Conservation (phyloP, 495 filamentous ascomycete species). For the Penicillium desertorum region DNA sequence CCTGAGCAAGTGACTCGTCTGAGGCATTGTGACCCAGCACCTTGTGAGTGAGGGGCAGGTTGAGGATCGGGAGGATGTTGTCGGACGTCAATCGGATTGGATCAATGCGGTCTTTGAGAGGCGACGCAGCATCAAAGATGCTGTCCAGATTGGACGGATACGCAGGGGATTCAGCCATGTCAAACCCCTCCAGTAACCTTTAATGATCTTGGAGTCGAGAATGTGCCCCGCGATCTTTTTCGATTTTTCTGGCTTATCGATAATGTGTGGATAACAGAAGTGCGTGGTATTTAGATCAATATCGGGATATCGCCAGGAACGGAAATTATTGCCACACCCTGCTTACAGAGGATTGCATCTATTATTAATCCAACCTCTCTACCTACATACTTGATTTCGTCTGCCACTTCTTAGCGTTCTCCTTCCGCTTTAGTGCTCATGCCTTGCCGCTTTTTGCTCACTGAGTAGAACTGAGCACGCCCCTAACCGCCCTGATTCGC, state of each 20-base stretch:
- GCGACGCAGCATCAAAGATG: slow-evolving; percentile 33
- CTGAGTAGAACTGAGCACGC: too few relatives aligned
- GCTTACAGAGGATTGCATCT: background rate
- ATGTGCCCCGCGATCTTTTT: slow-evolving; percentile 36
- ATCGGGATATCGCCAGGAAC: background rate
- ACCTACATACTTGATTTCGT: too few relatives aligned
- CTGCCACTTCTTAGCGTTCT: too few relatives aligned
- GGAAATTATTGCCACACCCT: slow-evolving; percentile 18
- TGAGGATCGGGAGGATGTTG: slow-evolving; percentile 38
- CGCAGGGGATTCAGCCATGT: slow-evolving; percentile 31
- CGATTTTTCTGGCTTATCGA: slow-evolving; percentile 36
- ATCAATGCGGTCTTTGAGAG: slow-evolving; percentile 36
- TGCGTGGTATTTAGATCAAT: slow-evolving; percentile 16
- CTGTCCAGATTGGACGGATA: slow-evolving; percentile 37
- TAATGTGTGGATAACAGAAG: slow-evolving; percentile 25
- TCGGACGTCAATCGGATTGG: slow-evolving; percentile 38
- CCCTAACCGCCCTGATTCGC: too few relatives aligned
- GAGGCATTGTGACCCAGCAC: slow-evolving; percentile 37
- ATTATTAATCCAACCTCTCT: slow-evolving; percentile 2
- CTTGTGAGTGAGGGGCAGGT: slow-evolving; percentile 39
- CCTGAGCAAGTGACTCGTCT: slow-evolving; percentile 25
- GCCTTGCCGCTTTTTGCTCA: too few relatives aligned
- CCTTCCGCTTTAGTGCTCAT: too few relatives aligned
- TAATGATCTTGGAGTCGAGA: slow-evolving; percentile 12
- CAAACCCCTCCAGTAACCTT: slow-evolving; percentile 13